Evolutionary conservation across 1,139 yeast species (phyloP).

Genomic region (Wickerhamiella pararugosa): DNA sequence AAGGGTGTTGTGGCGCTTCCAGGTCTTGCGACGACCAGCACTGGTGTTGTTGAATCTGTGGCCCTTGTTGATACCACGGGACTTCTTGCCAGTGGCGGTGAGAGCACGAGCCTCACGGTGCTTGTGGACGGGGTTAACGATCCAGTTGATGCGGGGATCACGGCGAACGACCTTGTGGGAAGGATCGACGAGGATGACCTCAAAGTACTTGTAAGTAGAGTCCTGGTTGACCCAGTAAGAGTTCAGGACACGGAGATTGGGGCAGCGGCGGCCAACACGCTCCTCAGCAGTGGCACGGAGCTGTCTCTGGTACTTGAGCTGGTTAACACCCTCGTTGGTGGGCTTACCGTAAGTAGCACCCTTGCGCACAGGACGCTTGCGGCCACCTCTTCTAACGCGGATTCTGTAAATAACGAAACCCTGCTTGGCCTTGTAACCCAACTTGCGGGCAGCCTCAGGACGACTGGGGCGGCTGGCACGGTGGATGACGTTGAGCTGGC

Average conservation of each 20-base stretch:
- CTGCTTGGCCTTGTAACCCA: constrained; percentile 99
- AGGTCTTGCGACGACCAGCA: constrained; percentile 97
- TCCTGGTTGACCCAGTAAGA: constrained; percentile 99
- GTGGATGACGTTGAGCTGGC: constrained; percentile 98
- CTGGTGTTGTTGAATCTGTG: constrained; percentile 97
- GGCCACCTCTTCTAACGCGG: constrained; percentile 99
- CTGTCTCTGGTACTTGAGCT: constrained; percentile 98
- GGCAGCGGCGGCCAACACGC: constrained; percentile 98
- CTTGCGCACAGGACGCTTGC: constrained; percentile 99
- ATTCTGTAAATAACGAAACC: constrained; percentile 97
- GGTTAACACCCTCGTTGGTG: constrained; percentile 99
- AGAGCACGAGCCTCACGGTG: constrained; percentile 99
- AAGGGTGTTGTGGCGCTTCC: constrained; percentile 99
- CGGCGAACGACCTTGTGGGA: constrained; percentile 98
- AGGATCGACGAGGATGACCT: constrained; percentile 95
- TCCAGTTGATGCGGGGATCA: constrained; percentile 99
- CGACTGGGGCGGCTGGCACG: constrained; percentile 98
- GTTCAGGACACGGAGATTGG: constrained; percentile 98
- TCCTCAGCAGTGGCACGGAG: constrained; percentile 98
- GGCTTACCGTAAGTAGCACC: constrained; percentile 99
- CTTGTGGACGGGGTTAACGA: constrained; percentile 98
- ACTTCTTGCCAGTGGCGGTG: constrained; percentile 95
- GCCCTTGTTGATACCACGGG: constrained; percentile 99
- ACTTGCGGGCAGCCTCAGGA: constrained; percentile 99
- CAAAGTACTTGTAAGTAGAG: constrained; percentile 98